Conservation (phyloP, 202 grass and related monocot genomes). For the Cymbopogon flexuosus region DNA sequence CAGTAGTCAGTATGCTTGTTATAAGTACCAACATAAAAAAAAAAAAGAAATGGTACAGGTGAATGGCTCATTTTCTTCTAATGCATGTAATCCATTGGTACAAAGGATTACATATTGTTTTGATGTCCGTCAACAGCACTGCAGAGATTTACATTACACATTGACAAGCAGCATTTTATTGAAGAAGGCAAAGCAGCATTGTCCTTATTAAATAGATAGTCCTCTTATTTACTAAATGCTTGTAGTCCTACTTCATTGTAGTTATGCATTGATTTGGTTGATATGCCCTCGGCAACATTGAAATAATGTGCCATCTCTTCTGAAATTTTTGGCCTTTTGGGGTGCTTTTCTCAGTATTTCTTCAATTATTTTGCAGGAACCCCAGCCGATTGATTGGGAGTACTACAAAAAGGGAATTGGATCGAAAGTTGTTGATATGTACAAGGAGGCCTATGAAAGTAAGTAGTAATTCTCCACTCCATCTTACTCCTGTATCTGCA, state of each 20-base stretch:
- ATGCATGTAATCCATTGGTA: neutral
- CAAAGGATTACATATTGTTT: neutral
- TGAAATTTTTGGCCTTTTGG: neutral
- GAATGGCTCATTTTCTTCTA: neutral
- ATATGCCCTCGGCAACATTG: neutral
- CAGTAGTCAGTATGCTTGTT: neutral
- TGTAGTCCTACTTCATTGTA: neutral
- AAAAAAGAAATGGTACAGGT: neutral
- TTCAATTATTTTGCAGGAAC: conserved; percentile 54
- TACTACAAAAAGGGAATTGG: conserved; percentile 89
- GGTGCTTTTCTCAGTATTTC: neutral
- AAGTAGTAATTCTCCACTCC: conserved; percentile 24
- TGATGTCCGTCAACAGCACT: neutral
- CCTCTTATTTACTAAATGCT: neutral
- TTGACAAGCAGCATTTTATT: neutral
- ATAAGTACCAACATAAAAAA: neutral
- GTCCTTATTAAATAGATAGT: neutral
- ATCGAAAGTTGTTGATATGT: conserved; percentile 70
- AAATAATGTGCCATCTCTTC: neutral
- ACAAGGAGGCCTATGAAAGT: conserved; percentile 84
- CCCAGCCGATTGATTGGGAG: conserved; percentile 77
- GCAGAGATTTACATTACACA: neutral
- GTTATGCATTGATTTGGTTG: neutral
- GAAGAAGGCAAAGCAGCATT: neutral
- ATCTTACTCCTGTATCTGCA: neutral